Evolutionary conservation across 2,329 filamentous ascomycete species (phyloP), one percentile per base, ranked within the genome.

Genomic region (Chaetomiaceae sp.): DNA sequence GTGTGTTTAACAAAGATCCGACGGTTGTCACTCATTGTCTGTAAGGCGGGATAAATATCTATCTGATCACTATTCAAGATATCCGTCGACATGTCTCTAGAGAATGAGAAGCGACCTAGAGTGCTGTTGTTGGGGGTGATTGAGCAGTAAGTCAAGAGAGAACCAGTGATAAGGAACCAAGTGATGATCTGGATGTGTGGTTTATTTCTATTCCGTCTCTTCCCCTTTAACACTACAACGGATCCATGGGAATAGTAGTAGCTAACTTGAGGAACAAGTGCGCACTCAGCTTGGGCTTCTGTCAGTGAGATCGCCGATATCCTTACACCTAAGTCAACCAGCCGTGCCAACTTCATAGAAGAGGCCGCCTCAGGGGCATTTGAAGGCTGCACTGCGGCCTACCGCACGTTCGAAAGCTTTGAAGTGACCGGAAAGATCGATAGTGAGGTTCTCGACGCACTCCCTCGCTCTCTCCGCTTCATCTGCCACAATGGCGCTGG

Each of bases 401-500:
- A 87, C 70, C 81, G 89, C 49, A 92, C 87, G 13, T 89, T 90
- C 61, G 69, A 69, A 40, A 88, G 84, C 29, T 73, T 80, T 37
- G 65, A 64, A 11, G 74, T 85, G 53, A 92, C 88, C 0, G 90
- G 90, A 2, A 69, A 73, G 18, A 72, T 94, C 57, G 87, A 95
- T 66, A 75, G 76, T 40, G 86, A 89, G 67, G 69, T 94, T n/a
- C 69, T 91, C 32, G 68, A 75, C 38, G 75, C 69, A 1, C 67
- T 85, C 18, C 81, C 82, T 4, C 59, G 66, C n/a, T 74, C 72
- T 14, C 67, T 85, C 38, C 72, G 71, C 55, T 85, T 80, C 62
- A 71, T 86, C 59, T 81, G 77, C 62, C 81, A 85, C 66, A 82
- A 82, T 60, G 81, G 88, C 56, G 88, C 90, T 51, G 90, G 90